Percentiles rank a stretch among this genome's conserved stretches.
Conservation (phyloP, 306 rosid genomes). For the Oemleria cerasiformis region DNA sequence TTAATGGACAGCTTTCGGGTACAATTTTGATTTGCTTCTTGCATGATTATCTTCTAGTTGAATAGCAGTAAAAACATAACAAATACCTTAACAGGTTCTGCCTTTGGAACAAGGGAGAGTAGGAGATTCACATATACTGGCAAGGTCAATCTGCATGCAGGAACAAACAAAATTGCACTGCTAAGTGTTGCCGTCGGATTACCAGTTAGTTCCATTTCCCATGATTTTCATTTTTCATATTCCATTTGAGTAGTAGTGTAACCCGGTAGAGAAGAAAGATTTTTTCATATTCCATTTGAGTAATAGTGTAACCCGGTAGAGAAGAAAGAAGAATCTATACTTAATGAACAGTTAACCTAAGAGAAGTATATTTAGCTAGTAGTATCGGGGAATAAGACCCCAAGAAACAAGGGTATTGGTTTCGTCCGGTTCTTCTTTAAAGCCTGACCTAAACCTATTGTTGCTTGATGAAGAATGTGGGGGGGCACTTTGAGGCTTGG, state of each 20-base stretch:
- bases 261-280: neutral
- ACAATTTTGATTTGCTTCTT: constrained; percentile 29
- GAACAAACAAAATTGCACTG: constrained; percentile 80
- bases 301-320: neutral
- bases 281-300: constrained; percentile 3
- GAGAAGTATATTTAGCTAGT: neutral
- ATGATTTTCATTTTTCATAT: constrained; percentile 8
- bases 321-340: neutral
- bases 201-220: constrained; percentile 59
- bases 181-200: constrained; percentile 96
- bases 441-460: constrained; percentile 18
- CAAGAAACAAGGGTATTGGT: too few species aligned
- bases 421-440: neutral
- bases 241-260: neutral
- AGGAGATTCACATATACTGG: constrained; percentile 84
- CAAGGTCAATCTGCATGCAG: constrained; percentile 68
- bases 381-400: too few species aligned
- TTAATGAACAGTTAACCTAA: neutral
- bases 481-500: constrained; percentile 94
- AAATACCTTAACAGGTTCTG: constrained; percentile 63
- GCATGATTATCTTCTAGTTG: constrained; percentile 15
- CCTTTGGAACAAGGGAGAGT: constrained; percentile 77
- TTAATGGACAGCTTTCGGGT: constrained; percentile 90
- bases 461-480: constrained; percentile 65
- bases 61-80: constrained; percentile 16